Evolutionary conservation across 768 basidiomycete species (phyloP).

Genomic region (Lentinula boryana): DNA sequence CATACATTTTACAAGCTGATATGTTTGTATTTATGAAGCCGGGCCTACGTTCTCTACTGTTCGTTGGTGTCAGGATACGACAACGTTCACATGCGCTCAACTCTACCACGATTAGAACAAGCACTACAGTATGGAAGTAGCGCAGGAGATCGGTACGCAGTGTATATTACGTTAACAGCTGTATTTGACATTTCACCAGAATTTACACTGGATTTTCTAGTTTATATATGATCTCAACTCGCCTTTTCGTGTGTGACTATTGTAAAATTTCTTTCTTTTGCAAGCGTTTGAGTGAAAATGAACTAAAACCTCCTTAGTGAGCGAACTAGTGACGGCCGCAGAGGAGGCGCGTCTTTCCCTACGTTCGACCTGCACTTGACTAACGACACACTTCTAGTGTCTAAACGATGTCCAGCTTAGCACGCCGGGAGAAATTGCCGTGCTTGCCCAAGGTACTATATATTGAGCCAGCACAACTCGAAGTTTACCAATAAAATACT

Average conservation of each 20-base stretch:
- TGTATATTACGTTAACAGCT: neutral
- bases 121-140: conserved; percentile 61
- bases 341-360: conserved; percentile 47
- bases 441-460: conserved; percentile 46
- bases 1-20: conserved; percentile 5
- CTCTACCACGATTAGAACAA: conserved; percentile 52
- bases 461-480: neutral
- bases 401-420: conserved; percentile 50
- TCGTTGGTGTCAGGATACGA: conserved; percentile 65
- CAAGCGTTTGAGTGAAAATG: neutral
- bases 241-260: conserved; percentile 57
- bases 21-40: conserved; percentile 27
- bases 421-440: conserved; percentile 48
- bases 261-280: conserved; percentile 30
- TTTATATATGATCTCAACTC: conserved; percentile 47
- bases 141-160: conserved; percentile 55
- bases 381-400: conserved; percentile 29
- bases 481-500: neutral
- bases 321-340: conserved; percentile 47
- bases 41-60: conserved; percentile 55
- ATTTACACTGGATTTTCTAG: conserved; percentile 58
- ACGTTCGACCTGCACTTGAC: neutral
- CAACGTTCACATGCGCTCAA: conserved; percentile 58
- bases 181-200: conserved; percentile 23
- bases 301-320: conserved; percentile 32